Evolutionary conservation across 306 rosid species (phyloP), one percentile per base, ranked within the genome.

Genomic region (Trichosanthes cucumerina): DNA sequence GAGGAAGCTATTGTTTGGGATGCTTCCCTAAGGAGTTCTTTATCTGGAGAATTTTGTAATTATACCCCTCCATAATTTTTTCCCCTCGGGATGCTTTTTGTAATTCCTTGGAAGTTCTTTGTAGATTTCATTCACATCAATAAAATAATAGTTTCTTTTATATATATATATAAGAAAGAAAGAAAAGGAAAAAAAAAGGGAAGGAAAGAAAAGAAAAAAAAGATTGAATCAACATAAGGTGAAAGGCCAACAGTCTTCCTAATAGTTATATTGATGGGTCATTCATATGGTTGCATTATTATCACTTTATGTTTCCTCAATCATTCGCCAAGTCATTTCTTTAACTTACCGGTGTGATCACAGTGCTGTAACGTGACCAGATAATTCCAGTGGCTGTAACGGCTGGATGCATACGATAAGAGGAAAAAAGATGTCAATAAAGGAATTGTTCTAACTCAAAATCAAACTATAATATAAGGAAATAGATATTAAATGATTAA

Each of bases 281-380:
- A 69, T 41, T 71, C 77, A 26, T 46, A 46, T 71, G 77, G 77
- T 26, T 24, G 16, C 19, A 71, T 41, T 41, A 69, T 12, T 6
- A 73, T 73, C 43, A 31, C 44, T 73, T 26, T 28, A 73, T 16
- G 31, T 49, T 33, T 73, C 38, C 5, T 33, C 9, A 34, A 50
- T 49, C 59, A 73, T 49, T 49, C 0, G 2, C 33, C 46, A 31
- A 50, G 36, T 74, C 62, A 50, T 73, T 73, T 73, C 46, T 73
- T 14, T 78, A 79, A 87, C 97, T 85, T 89, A 92, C 98, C 23
- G 97, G 98, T 49, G 90, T 92, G 77, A 95, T 91, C 14, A 91
- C 97, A 62, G 96, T 92, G 84, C 98, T 95, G 89, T 95, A 95
- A 46, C 98, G 97, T 21, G 98, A 85, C 98, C 98, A 95, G 81